phyloP scores from a whole-genome alignment of 306 rosid genomes.

The Quercus gilva region DNA sequence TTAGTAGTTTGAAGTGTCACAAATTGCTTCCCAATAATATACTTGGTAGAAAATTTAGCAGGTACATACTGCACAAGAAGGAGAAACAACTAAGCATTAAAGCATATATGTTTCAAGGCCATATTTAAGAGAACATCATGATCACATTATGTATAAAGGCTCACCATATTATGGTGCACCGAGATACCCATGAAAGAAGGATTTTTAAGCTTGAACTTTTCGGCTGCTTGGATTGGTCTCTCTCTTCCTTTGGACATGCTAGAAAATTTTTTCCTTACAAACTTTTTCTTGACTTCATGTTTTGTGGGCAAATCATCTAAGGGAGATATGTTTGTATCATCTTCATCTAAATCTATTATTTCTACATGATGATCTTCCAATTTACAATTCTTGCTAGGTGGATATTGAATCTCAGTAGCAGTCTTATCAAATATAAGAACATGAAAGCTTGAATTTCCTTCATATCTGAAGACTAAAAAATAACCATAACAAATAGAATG shows the following conservation, averaged over 20 bases:
- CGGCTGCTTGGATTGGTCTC: background rate
- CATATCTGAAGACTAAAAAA: conserved; percentile 23
- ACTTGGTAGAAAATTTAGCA: no score
- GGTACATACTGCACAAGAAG: no score
- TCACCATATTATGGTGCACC: background rate
- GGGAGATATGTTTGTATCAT: background rate
- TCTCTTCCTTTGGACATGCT: background rate
- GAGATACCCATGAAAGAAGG: conserved; percentile 15
- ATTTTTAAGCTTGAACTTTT: background rate
- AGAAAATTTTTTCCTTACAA: no score
- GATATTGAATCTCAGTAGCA: conserved; percentile 29
- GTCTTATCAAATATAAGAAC: conserved; percentile 15
- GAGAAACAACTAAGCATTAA: no score
- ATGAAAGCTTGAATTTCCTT: conserved; percentile 17
- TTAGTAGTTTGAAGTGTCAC: no score
- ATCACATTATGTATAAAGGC: background rate
- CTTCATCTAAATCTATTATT: background rate
- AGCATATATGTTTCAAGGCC: no score
- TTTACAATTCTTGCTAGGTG: background rate
- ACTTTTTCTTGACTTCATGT: background rate
- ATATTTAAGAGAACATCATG: no score
- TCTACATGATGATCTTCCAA: background rate
- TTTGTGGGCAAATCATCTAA: background rate
- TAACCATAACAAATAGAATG: background rate
- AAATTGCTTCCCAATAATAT: no score